Base-by-base conservation (phyloP, 2,329 filamentous ascomycete species). In the Cryphonectria japonica region DNA sequence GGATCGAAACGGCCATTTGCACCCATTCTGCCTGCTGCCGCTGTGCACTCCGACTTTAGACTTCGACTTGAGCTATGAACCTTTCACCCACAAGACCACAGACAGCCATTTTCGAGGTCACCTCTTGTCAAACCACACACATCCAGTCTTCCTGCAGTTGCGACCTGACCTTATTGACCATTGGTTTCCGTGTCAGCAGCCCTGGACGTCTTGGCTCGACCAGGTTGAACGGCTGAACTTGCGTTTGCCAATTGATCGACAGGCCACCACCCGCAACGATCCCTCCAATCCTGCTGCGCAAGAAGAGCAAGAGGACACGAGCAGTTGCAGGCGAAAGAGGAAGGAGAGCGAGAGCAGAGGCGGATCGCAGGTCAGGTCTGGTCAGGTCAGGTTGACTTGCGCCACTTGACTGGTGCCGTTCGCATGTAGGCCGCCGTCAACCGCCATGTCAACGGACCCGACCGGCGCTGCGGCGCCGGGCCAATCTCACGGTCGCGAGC, bases 371-470 rank as follows among this genome's bases (percentile, higher is more conserved):
- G 26, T 59, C 54, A 13, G 26, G 26, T 34, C 52, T 14, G 52
- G 52, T 57, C 54, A 34, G 54, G 26, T 34, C 54, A 59, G 34
- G 37, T 43, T 32, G 65, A 59, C n/a, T 64, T 43, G 52, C 22
- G 26, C 68, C 71, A 68, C 68, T 68, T 67, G 71, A 69, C 68
- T 67, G 71, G 75, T 69, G 72, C 73, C 70, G 76, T 75, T 81
- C 83, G 82, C 82, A 84, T 84, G 83, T 83, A 84, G 83, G 77
- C 77, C 77, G 61, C 50, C 59, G 76, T 78, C 41, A 32, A 32
- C 74, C 77, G 81, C 78, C 81, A 89, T 89, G 87, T 86, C 86
- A 82, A 85, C 82, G 81, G 83, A 86, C 84, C 84, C 83, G 83
- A 84, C 82, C 82, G 82, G 84, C 82, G 84, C 80, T 79, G 77